A percentile compares a stretch with the other conserved stretches of the same genome.
These are phyloP conservation scores for Teratosphaeria gauchensis DNA, from an alignment of 2,329 filamentous ascomycete genomes.

Conservation along the genomic window DNA sequence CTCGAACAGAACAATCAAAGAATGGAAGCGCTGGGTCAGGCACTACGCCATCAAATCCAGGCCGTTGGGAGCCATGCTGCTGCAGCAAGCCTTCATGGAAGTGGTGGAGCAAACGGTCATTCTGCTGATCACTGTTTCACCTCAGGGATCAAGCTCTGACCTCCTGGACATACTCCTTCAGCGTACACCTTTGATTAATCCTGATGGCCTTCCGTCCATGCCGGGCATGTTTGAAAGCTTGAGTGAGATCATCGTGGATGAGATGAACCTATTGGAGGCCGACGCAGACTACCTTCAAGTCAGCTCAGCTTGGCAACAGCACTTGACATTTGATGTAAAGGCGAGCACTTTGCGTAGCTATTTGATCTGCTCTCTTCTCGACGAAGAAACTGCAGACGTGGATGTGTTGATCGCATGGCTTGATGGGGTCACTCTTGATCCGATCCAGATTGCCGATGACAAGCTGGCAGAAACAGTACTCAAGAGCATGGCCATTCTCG, in stretches of 20 bases:
- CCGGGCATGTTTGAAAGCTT: constrained; percentile 47
- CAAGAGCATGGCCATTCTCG: constrained; percentile 71
- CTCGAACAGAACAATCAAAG: constrained; percentile 56
- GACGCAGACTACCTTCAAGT: constrained; percentile 83
- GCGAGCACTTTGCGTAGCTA: constrained; percentile 72
- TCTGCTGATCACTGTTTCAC: constrained; percentile 14
- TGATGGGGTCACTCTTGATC: constrained; percentile 69
- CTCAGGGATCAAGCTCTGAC: constrained; percentile 9
- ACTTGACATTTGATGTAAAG: constrained; percentile 76
- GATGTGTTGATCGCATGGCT: constrained; percentile 78
- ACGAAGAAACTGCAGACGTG: constrained; percentile 69
- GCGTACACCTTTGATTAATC: constrained; percentile 7
- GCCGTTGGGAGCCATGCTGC: constrained; percentile 80
- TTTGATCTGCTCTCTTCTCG: constrained; percentile 73
- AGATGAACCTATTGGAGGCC: constrained; percentile 79
- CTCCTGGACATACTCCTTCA: constrained; percentile 28
- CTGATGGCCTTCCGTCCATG: constrained; percentile 30
- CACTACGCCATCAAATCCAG: constrained; percentile 64
- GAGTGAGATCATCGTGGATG: constrained; percentile 64
- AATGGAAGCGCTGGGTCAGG: constrained; percentile 80
- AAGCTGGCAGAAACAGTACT: constrained; percentile 68
- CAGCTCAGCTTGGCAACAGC: constrained; percentile 77
- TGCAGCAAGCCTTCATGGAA: constrained; percentile 82
- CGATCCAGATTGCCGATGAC: constrained; percentile 71
- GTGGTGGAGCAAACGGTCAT: constrained; percentile 47